Conservation (phyloP, 108 stramenopile species). For the Discostella pseudostelligera region DNA sequence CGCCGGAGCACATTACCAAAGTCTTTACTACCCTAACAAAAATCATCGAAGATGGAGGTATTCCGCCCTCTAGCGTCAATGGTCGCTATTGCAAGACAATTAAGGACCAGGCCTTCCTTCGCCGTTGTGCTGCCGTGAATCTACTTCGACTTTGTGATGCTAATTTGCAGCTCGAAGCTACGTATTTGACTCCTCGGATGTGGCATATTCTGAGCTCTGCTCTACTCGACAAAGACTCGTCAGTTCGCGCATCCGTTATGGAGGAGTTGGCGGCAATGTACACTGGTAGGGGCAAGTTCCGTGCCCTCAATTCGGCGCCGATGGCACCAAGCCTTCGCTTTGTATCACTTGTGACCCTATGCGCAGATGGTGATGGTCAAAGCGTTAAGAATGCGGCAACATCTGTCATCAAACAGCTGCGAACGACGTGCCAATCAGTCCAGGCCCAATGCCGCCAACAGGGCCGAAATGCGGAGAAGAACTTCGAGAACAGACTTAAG, state of each 20-base stretch:
- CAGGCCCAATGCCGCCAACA: slow-evolving; percentile 61
- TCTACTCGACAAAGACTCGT: slow-evolving; percentile 61
- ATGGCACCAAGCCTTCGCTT: slow-evolving; percentile 71
- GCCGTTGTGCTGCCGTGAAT: slow-evolving; percentile 72
- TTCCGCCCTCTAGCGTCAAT: slow-evolving; percentile 56
- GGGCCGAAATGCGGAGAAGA: slow-evolving; percentile 62
- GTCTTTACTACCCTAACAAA: slow-evolving; percentile 48
- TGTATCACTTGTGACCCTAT: slow-evolving; percentile 65
- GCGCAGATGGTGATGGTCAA: slow-evolving; percentile 63
- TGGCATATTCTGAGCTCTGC: slow-evolving; percentile 64
- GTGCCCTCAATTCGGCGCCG: slow-evolving; percentile 15
- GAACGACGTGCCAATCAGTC: slow-evolving; percentile 57
- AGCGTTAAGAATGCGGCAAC: slow-evolving; percentile 62
- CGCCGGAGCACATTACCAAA: slow-evolving; percentile 32
- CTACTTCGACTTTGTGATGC: slow-evolving; percentile 78
- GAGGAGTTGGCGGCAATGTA: slow-evolving; percentile 70
- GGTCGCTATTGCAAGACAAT: slow-evolving; percentile 43
- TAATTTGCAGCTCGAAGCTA: slow-evolving; percentile 57
- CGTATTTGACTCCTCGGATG: slow-evolving; percentile 51
- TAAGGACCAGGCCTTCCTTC: slow-evolving; percentile 61
- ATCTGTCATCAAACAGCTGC: slow-evolving; percentile 52
- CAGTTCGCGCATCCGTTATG: slow-evolving; percentile 60
- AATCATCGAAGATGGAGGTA: slow-evolving; percentile 56
- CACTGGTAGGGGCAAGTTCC: slow-evolving; percentile 63
- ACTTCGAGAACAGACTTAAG: slow-evolving; percentile 67